A percentile compares a stretch with the other conserved stretches of the same genome.
Conservation (phyloP, 805 yeast genomes). For the Candida berthetii region DNA sequence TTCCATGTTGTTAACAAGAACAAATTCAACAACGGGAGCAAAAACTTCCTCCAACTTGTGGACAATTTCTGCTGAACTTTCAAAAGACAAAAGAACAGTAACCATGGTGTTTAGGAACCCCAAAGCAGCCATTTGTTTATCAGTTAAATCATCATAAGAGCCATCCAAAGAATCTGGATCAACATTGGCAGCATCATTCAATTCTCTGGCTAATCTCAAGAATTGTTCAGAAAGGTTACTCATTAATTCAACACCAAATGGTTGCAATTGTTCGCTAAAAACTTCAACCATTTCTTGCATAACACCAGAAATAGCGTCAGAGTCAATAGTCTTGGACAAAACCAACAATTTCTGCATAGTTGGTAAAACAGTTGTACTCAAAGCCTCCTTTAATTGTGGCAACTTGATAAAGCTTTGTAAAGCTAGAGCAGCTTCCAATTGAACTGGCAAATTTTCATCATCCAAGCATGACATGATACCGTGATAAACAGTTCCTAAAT, state of each 20-base stretch:
- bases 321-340: slow-evolving; percentile 75
- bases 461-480: slow-evolving; percentile 38
- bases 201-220: slow-evolving; percentile 59
- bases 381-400: slow-evolving; percentile 59
- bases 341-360: slow-evolving; percentile 76
- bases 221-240: slow-evolving; percentile 68
- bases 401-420: slow-evolving; percentile 70
- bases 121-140: slow-evolving; percentile 75
- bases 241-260: slow-evolving; percentile 75
- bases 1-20: slow-evolving; percentile 57
- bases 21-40: slow-evolving; percentile 61
- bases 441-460: slow-evolving; percentile 57
- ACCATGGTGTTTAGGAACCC: slow-evolving; percentile 79
- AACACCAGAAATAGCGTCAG: slow-evolving; percentile 81
- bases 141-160: slow-evolving; percentile 38
- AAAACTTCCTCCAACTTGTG: slow-evolving; percentile 58
- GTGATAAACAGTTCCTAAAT: slow-evolving; percentile 32
- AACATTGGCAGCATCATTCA: slow-evolving; percentile 50
- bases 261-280: slow-evolving; percentile 83
- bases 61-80: slow-evolving; percentile 67
- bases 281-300: slow-evolving; percentile 94
- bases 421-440: slow-evolving; percentile 79
- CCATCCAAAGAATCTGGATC: slow-evolving; percentile 32
- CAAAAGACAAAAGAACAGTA: slow-evolving; percentile 77
- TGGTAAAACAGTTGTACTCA: slow-evolving; percentile 65